Conservation (phyloP, 2,329 filamentous ascomycete species). For the Teratosphaeria pseudoeucalypti region DNA sequence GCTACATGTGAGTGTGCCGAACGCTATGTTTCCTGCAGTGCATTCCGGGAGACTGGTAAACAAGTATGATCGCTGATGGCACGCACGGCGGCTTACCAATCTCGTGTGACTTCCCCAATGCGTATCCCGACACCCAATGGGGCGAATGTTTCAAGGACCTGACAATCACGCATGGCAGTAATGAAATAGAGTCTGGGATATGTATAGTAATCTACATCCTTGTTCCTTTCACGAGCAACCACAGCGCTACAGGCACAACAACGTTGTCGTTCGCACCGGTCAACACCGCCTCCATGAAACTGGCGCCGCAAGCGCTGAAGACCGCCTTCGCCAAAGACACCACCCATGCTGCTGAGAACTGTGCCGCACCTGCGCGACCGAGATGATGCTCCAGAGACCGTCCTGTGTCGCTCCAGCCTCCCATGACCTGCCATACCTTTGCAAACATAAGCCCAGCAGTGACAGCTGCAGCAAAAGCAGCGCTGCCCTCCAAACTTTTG, state of each 20-base stretch:
- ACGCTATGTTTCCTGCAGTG: not conserved
- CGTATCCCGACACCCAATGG: not conserved
- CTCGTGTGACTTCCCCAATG: not conserved
- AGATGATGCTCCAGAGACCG: not conserved
- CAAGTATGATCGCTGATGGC: not conserved
- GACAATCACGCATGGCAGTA: not conserved
- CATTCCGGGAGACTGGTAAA: not conserved
- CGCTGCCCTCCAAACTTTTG: constrained; percentile 80
- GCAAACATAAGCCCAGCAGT: constrained; percentile 60
- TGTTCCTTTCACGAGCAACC: constrained; percentile 79
- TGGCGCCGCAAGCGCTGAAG: constrained; percentile 67
- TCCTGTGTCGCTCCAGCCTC: constrained; percentile 50
- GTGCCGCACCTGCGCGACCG: constrained; percentile 2
- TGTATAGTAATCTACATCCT: constrained; percentile 35
- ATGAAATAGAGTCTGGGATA: no score
- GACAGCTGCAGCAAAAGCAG: constrained; percentile 75
- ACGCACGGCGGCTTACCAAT: not conserved
- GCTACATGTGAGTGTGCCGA: not conserved
- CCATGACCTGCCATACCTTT: constrained; percentile 63
- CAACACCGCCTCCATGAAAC: constrained; percentile 85
- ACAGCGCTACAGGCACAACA: constrained; percentile 83
- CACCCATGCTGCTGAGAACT: constrained; percentile 14
- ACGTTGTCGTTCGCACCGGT: constrained; percentile 99
- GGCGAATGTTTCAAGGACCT: not conserved
- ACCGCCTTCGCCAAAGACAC: constrained; percentile 47